Conservation (phyloP, 176 grass and related monocot genomes). For the Musa troglodytarum region DNA sequence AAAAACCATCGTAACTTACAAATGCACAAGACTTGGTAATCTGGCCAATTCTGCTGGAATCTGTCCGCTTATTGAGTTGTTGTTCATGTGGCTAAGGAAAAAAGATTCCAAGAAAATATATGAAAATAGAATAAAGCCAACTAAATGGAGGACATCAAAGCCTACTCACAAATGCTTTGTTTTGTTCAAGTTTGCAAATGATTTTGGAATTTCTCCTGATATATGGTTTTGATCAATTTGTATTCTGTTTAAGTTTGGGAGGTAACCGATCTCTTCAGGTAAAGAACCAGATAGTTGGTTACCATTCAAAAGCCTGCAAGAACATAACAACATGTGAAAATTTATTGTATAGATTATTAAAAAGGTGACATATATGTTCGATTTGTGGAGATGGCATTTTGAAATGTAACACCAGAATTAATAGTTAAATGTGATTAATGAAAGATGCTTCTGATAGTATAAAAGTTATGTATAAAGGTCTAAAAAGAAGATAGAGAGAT, state of each 20-base stretch:
- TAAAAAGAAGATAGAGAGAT: neutral
- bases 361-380: neutral
- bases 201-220: slow-evolving; percentile 66
- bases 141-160: slow-evolving; percentile 15
- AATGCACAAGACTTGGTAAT: slow-evolving; percentile 63
- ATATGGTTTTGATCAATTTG: slow-evolving; percentile 81
- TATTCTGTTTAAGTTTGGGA: slow-evolving; percentile 67
- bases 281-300: slow-evolving; percentile 67
- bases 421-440: neutral
- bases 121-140: slow-evolving; percentile 12
- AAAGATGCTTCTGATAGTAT: neutral
- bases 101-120: slow-evolving; percentile 21
- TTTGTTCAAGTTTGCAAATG: slow-evolving; percentile 71
- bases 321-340: slow-evolving; percentile 6
- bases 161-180: slow-evolving; percentile 77
- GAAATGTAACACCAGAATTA: neutral
- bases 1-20: slow-evolving; percentile 38
- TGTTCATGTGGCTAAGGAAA: slow-evolving; percentile 90
- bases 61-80: slow-evolving; percentile 86
- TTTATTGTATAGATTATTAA: neutral
- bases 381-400: neutral
- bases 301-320: slow-evolving; percentile 77
- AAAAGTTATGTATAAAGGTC: no score
- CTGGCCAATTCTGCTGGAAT: slow-evolving; percentile 65
- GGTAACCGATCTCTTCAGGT: slow-evolving; percentile 76